Evolutionary conservation across 495 filamentous ascomycete species (phyloP), one percentile per base, ranked within the genome.

Genomic region (Xylaria venustula): DNA sequence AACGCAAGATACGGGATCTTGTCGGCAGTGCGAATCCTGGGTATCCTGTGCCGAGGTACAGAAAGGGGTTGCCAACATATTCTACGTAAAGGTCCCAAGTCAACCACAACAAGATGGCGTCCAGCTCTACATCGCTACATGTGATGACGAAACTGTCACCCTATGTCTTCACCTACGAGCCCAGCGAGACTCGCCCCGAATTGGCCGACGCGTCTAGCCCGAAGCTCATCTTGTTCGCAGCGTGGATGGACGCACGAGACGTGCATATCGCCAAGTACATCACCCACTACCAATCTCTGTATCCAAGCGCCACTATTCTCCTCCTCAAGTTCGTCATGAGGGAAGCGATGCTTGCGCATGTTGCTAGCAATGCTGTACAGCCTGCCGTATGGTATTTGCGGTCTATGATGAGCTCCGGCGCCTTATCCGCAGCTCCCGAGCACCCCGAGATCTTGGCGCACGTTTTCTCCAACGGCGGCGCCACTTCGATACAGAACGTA

Each of bases 231-330:
- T 12, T 82, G 42, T 61, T 80, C 44, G 67, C 69, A 11, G 63
- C 73, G 14, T 80, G 78, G 78, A 78, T 80, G 75, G 76, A 71
- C 20, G 79, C 79, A 7, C 75, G 60, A 46, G 71, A 78, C 44
- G 60, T 64, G 2, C 78, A 80, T 69, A 76, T 81, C 58, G 67
- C 70, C 45, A 82, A 80, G 52, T 79, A 81, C 68, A 65, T 80
- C 51, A 44, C 62, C 2, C 70, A 66, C 28, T 75, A 82, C 67
- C 76, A 68, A 19, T 58, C 61, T 3, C 60, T 76, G 2, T 82
- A 70, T 64, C 78, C 79, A 2, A 58, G 69, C 4, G 54, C 73
- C 0, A 66, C 59, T 1, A 77, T 82, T 51, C 60, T 82, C 20
- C 68, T 82, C 3, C 23, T 78, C 47, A 75, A 73, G 47, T 75